Base-by-base conservation (phyloP, 805 yeast genomes). In the Yarrowia bubula region DNA sequence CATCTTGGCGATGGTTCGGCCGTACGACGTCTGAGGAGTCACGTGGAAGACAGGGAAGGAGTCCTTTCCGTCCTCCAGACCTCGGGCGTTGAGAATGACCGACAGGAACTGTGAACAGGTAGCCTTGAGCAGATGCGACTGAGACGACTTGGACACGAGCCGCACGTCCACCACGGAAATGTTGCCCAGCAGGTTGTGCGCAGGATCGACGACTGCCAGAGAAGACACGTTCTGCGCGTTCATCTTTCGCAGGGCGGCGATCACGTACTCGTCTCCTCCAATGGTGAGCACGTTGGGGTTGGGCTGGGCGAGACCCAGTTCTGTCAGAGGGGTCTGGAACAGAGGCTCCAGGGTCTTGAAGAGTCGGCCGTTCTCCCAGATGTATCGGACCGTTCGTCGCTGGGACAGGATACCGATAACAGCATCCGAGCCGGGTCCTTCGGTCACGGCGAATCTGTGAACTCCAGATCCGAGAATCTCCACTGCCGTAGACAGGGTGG, bases 11-110 rank as follows among this genome's bases (percentile, higher is more conserved):
- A 95, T 83, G 8, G 96, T 91, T 75, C 97, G 84, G 38, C 91
- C 96, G 60, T 95, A 80, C 0, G 95, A 86, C 9, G 96, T 85
- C 44, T 83, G 82, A 67, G 85, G 84, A 68, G 90, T 87, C 31
- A 93, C 97, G 75, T 93, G 96, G 82, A 93, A 93, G 44, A 95
- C 93, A 15, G 99, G 99, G 81, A 88, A 93, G 46, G 96, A 91
- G 78, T 93, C 99, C 76, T 92, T 92, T 62, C 97, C 97, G 73
- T 92, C 92, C 72, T 88, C 96, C 37, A 93, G 81, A 18, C 99
- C 99, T 73, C 97, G 86, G 65, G 87, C 87, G 69, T 89, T 87
- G 68, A 95, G 82, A 67, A 92, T 92, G 68, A 92, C 88, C 13
- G 96, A 86, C 66, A 93, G 85, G 74, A 93, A 93, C 76, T 89